phyloP scores from a whole-genome alignment of 345 rosid species.

The Corchorus capsularis region DNA sequence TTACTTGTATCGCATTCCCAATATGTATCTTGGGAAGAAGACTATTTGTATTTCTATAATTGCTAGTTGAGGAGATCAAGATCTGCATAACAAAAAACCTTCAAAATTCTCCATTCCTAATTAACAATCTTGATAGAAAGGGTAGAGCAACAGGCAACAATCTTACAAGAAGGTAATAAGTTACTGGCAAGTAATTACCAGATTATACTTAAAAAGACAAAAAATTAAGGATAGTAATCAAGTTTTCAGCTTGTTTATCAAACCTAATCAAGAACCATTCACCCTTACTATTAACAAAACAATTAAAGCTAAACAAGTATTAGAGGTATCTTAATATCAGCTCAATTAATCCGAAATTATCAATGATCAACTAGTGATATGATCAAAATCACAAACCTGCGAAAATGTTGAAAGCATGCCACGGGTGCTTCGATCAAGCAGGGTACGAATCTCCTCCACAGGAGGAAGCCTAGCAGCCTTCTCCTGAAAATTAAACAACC shows the following conservation, averaged over 20 bases:
- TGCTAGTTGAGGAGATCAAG: too few relatives aligned
- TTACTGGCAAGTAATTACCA: background rate
- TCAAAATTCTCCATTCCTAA: background rate
- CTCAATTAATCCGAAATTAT: background rate
- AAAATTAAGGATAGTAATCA: background rate
- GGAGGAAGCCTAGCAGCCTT: constrained; percentile 85
- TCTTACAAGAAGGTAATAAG: background rate
- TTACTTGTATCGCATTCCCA: too few relatives aligned
- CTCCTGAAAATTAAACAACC: constrained; percentile 45
- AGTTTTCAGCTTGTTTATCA: background rate
- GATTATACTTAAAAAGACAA: background rate
- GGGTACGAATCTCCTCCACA: constrained; percentile 71
- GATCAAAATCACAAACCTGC: constrained; percentile 53
- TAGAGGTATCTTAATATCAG: background rate
- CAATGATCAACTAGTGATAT: constrained; percentile 4
- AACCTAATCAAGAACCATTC: background rate
- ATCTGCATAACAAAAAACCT: background rate
- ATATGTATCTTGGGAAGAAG: too few relatives aligned
- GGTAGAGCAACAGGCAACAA: background rate
- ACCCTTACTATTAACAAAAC: background rate
- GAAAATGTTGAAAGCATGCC: constrained; percentile 89
- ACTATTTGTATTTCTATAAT: too few relatives aligned
- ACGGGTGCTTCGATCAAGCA: constrained; percentile 55
- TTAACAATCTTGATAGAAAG: background rate
- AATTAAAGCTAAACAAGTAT: background rate